These are phyloP conservation scores for Chrysanthemum lavandulifolium DNA, from an alignment of 129 eudicot species.

Conservation along the genomic window DNA sequence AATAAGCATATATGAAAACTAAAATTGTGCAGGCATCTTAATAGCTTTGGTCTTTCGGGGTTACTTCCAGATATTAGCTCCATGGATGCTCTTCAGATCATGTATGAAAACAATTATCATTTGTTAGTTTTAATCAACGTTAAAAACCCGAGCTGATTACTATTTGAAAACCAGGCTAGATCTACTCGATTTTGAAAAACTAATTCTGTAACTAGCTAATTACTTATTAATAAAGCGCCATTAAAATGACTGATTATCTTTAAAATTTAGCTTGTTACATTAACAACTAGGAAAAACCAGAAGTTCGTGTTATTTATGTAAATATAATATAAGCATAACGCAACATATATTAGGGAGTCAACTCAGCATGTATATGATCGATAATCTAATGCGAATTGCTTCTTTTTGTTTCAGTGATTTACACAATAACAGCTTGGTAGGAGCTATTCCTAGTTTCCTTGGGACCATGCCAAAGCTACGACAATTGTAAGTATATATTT, in stretches of 20 bases:
- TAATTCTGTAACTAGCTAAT: too few species aligned
- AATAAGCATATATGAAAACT: neutral
- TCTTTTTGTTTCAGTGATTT: constrained; percentile 37
- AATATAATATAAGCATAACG: too few species aligned
- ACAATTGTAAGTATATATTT: constrained; percentile 39
- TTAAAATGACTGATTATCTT: too few species aligned
- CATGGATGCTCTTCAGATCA: constrained; percentile 50
- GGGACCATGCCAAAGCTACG: constrained; percentile 45
- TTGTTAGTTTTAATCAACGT: neutral
- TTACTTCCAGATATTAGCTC: constrained; percentile 58
- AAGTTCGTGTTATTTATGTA: too few species aligned
- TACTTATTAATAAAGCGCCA: too few species aligned
- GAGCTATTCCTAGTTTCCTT: constrained; percentile 50
- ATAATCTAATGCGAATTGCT: neutral
- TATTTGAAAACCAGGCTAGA: too few species aligned
- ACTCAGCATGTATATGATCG: neutral
- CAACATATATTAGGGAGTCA: too few species aligned
- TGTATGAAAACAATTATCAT: constrained; percentile 29
- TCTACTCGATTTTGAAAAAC: too few species aligned
- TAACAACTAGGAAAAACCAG: too few species aligned
- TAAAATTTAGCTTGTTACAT: too few species aligned
- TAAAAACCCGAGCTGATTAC: too few species aligned
- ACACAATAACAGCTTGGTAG: constrained; percentile 49
- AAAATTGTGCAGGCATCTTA: constrained; percentile 19
- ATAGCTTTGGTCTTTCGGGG: constrained; percentile 45